Base-by-base conservation (phyloP, 306 rosid species). In the Citrullus amarus region DNA sequence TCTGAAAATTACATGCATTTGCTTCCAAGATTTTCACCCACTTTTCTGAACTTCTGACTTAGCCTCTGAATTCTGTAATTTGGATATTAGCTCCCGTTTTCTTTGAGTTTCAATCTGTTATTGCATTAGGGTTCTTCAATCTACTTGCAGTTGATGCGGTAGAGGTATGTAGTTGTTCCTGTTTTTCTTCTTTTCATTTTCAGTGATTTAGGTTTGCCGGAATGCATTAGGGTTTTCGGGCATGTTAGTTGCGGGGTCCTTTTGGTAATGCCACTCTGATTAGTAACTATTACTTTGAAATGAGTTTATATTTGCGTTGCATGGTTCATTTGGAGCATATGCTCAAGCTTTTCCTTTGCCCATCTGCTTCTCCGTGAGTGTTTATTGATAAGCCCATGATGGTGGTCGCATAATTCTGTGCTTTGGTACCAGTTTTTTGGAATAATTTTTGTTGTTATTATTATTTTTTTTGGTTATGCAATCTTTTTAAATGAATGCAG, bases 41-140 rank as follows among this genome's bases (percentile, higher is more conserved):
- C 57, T 46, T 25, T 15, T 46, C 39, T 46, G 12, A 46, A 70
- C 12, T 6, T 22, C 13, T 14, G 58, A n/a, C 22, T 43, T 46
- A 46, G 39, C 14, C 39, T 22, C 57, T 22, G 14, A 55, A 46
- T 46, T 70, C 20, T 13, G 76, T 44, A 6, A 70, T 46, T n/a
- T 44, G 76, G 39, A 41, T 5, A 70, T 22, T 20, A 46, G 57
- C 57, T 70, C 20, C 38, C 20, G 15, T 70, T 25, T 70, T 70
- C 20, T 58, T 44, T 9, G 13, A 46, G n/a, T 70, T 48, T 32
- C 46, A 10, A 13, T 28, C 20, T 12, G n/a, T 25, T 25, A 2
- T 55, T 70, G 58, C 46, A 13, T 70, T 70, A 70, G 76, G 76
- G 76, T 70, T 70, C 76, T 48, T 70, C 57, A 5, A 46, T 70